Conservation (phyloP, 169 alveolate genomes). For the Toxoplasma gondii region DNA sequence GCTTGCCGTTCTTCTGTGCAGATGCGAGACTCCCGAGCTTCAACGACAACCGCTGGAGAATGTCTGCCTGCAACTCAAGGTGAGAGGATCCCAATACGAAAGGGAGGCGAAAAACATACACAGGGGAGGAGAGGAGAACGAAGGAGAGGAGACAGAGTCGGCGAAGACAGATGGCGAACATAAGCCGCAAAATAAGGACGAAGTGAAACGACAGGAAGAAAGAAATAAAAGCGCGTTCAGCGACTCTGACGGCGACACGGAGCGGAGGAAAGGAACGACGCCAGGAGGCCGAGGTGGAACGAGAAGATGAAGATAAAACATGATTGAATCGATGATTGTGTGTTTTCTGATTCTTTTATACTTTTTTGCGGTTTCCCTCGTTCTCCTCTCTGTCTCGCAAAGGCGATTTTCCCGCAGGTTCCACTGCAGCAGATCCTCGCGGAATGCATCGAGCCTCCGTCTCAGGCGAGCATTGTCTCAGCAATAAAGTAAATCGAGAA, state of each 20-base stretch:
- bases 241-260: not conserved
- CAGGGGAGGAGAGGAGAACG: not conserved
- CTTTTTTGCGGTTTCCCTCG: not conserved
- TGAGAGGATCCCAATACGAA: no score
- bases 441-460: slow-evolving; percentile 67
- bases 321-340: not conserved
- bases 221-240: no score
- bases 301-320: not conserved
- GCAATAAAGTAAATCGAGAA: slow-evolving; percentile 31
- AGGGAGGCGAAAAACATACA: not conserved
- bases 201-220: not conserved
- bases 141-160: not conserved
- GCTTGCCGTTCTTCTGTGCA: not conserved
- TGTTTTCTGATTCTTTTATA: not conserved
- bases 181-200: not conserved
- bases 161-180: not conserved
- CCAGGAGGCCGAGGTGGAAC: not conserved
- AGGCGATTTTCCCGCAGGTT: slow-evolving; percentile 67
- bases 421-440: not conserved
- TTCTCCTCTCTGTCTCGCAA: not conserved
- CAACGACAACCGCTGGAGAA: slow-evolving; percentile 62
- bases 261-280: not conserved
- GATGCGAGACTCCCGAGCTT: slow-evolving; percentile 61
- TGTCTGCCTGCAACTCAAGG: slow-evolving; percentile 65
- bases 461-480: slow-evolving; percentile 35